Percentiles rank a stretch among this genome's conserved stretches.
Conservation (phyloP, 768 basidiomycete genomes). For the Termitomyces sp. region DNA sequence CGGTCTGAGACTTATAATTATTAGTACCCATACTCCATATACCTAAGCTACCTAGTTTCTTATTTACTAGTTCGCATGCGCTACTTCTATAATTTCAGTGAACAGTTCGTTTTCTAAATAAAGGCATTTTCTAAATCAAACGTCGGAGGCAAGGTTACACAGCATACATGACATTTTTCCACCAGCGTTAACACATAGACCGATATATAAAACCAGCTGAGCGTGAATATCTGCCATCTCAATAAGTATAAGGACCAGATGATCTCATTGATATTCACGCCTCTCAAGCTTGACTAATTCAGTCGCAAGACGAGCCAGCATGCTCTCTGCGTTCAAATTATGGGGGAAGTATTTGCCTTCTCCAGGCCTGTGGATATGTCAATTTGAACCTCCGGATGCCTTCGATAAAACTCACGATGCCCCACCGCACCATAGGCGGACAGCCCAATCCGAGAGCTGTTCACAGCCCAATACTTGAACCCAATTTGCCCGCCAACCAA, state of each 20-base stretch:
- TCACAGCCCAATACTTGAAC: slow-evolving; percentile 61
- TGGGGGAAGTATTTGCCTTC: slow-evolving; percentile 66
- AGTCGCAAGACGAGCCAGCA: slow-evolving; percentile 59
- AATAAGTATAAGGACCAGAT: too few species aligned
- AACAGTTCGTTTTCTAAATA: not conserved
- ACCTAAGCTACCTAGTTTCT: too few species aligned
- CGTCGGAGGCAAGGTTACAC: too few species aligned
- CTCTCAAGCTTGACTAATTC: slow-evolving; percentile 57
- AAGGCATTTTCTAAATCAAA: too few species aligned
- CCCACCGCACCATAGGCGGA: slow-evolving; percentile 56
- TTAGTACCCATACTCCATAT: too few species aligned
- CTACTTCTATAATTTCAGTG: too few species aligned
- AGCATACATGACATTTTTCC: too few species aligned
- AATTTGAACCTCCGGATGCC: not conserved
- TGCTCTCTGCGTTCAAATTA: slow-evolving; percentile 61
- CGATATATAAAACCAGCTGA: not conserved
- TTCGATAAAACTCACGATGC: slow-evolving; percentile 42
- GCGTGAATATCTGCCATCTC: slow-evolving; percentile 7
- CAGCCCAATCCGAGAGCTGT: slow-evolving; percentile 44
- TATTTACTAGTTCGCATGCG: too few species aligned
- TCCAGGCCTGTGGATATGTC: slow-evolving; percentile 39
- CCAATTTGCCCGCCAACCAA: slow-evolving; percentile 73
- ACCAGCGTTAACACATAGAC: not conserved
- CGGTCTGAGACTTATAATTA: too few species aligned
- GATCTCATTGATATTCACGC: slow-evolving; percentile 17